Evolutionary conservation across 768 basidiomycete genomes (phyloP), one percentile per base, ranked within the genome.

Genomic region (Mycena haematopus): DNA sequence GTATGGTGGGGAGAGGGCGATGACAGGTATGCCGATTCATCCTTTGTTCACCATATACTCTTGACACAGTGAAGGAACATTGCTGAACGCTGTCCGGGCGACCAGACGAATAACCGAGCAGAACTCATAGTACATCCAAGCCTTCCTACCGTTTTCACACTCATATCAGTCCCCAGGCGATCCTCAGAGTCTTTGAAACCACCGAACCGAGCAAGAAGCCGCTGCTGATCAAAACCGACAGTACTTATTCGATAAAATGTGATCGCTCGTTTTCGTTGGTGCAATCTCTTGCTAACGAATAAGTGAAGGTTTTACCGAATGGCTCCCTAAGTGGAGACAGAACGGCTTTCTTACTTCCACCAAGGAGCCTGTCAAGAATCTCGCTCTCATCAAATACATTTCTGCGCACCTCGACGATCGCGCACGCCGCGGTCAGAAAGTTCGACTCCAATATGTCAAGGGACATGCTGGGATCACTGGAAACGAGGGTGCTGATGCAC

Each of bases 101-200:
- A 78, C 58, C 93, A 94, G 70, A 94, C 93, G 2, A 95, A 95
- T 71, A 94, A 95, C 63, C 78, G 94, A 29, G 95, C 94, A 13
- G 95, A 97, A 72, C 80, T 96, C 33, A 86, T 95, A 57, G 95
- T 93, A 59, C 57, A 84, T 80, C 17, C 13, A 22, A 38, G 24
- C 29, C 25, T 56, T 1, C 58, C 27, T 11, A 4, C 25, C 27
- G 21, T 56, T 24, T 58, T 7, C 38, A 27, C 29, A 36, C 24
- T 60, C 44, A 60, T 35, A 49, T 22, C 40, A n/a, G 45, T 62
- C 33, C 57, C 27, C 70, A 96, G 95, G 93, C 95, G 13, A 92
- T 97, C 61, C 79, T 91, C 21, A 87, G 95, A 21, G 82, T 90
- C 21, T 78, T 98, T 6, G 93, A 97, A 73, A 86, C 84, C 0